These are phyloP conservation scores for Cinchona pubescens DNA, from an alignment of 257 asterid genomes.

Conservation along the genomic window DNA sequence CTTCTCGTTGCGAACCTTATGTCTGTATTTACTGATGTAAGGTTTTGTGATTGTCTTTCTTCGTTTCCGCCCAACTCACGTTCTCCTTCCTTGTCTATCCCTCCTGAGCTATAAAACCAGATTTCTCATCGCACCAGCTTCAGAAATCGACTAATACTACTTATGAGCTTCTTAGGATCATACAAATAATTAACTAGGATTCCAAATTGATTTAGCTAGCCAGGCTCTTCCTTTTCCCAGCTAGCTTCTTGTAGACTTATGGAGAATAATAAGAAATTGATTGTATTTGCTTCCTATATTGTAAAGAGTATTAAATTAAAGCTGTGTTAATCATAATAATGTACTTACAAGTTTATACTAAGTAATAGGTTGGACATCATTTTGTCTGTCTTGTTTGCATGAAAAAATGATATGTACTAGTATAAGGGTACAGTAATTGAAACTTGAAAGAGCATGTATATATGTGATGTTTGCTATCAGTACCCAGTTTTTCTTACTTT, in stretches of 20 bases:
- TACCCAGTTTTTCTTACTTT: constrained; percentile 25
- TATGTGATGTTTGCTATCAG: constrained; percentile 27
- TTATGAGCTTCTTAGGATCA: not conserved
- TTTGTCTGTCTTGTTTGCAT: constrained; percentile 10
- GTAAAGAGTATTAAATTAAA: not conserved
- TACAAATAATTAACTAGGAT: not conserved
- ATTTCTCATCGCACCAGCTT: not conserved
- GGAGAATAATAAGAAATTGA: not conserved
- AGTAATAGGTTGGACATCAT: not conserved
- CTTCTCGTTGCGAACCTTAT: constrained; percentile 8
- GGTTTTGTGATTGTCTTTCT: constrained; percentile 6
- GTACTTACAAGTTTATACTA: not conserved
- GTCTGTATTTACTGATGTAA: constrained; percentile 24
- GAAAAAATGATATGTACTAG: not conserved
- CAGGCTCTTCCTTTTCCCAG: not conserved
- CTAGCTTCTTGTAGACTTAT: not conserved
- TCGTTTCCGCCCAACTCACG: constrained; percentile 45
- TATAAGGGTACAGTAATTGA: constrained; percentile 26
- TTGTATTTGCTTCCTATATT: not conserved
- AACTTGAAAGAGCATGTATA: not conserved
- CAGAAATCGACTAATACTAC: not conserved
- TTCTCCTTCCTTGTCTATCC: constrained; percentile 99
- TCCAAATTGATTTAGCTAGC: not conserved
- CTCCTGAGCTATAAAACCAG: constrained; percentile 72
- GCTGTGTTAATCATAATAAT: not conserved